Percentiles rank a stretch among this genome's conserved stretches.
Conservation (phyloP, 129 eudicot species). For the Silybum marianum region DNA sequence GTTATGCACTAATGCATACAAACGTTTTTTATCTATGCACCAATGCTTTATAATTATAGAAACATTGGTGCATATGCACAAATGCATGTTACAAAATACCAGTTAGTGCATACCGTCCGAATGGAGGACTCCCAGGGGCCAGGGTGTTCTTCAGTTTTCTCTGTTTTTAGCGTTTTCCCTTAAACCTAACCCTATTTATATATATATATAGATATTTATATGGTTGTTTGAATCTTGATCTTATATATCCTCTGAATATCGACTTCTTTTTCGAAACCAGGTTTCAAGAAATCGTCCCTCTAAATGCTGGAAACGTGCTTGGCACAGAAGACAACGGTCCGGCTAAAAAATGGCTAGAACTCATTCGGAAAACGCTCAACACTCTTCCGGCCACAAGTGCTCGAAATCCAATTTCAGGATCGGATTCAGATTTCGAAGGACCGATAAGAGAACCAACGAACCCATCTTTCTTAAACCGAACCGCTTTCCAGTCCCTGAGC, state of each 20-base stretch:
- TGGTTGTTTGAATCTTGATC: background rate
- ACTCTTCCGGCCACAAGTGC: conserved; percentile 70
- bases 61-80: too few relatives aligned
- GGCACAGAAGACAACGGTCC: conserved; percentile 96
- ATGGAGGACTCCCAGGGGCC: too few relatives aligned
- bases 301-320: conserved; percentile 94
- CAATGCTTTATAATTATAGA: too few relatives aligned
- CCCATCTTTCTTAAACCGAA: conserved; percentile 56
- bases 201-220: too few relatives aligned
- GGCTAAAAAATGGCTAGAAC: conserved; percentile 84
- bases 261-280: conserved; percentile 35
- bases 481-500: conserved; percentile 65
- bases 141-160: too few relatives aligned
- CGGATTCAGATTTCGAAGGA: conserved; percentile 69
- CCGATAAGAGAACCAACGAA: conserved; percentile 42
- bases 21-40: too few relatives aligned
- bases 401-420: conserved; percentile 51
- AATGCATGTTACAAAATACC: too few relatives aligned
- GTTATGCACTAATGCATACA: too few relatives aligned
- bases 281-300: conserved; percentile 96
- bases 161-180: too few relatives aligned
- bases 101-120: too few relatives aligned
- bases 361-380: conserved; percentile 72
- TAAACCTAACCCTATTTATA: too few relatives aligned
- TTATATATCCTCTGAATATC: background rate